Percentiles rank a stretch among this genome's conserved stretches.
Evolutionary conservation across 108 stramenopile genomes (phyloP).

Genomic region (Skeletonema grethae): DNA sequence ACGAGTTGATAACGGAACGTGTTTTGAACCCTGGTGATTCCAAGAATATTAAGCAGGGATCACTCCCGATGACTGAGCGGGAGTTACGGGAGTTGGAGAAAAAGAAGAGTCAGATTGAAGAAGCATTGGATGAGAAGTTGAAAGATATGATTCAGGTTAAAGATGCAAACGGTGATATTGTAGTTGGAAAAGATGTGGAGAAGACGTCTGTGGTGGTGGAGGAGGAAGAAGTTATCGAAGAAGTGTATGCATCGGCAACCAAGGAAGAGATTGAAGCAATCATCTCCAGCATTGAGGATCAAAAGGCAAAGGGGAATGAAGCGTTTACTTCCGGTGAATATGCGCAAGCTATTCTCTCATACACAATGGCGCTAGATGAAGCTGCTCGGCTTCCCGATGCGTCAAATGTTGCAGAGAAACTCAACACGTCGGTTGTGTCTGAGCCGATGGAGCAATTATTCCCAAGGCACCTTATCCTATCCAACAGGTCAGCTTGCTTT

Average conservation of each 20-base stretch:
- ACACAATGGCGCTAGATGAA: constrained; percentile 84
- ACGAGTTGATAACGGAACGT: constrained; percentile 70
- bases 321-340: constrained; percentile 89
- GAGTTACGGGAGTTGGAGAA: constrained; percentile 41
- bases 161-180: constrained; percentile 47
- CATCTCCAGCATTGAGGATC: constrained; percentile 67
- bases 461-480: constrained; percentile 70
- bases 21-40: constrained; percentile 62
- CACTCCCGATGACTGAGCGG: constrained; percentile 39
- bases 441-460: constrained; percentile 50
- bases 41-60: constrained; percentile 54
- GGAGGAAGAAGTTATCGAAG: constrained; percentile 66
- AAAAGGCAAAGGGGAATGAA: constrained; percentile 88
- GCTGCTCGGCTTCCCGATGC: constrained; percentile 79
- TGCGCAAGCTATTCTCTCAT: constrained; percentile 85
- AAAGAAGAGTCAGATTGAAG: constrained; percentile 44
- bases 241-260: constrained; percentile 68
- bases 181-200: constrained; percentile 46
- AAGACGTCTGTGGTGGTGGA: constrained; percentile 46
- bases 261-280: constrained; percentile 68
- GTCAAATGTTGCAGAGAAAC: constrained; percentile 24
- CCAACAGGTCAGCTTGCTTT: constrained; percentile 88
- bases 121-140: constrained; percentile 71
- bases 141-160: constrained; percentile 52
- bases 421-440: background rate